Evolutionary conservation across 163 green algal genomes (phyloP).

Genomic region (Volvox carteri): DNA sequence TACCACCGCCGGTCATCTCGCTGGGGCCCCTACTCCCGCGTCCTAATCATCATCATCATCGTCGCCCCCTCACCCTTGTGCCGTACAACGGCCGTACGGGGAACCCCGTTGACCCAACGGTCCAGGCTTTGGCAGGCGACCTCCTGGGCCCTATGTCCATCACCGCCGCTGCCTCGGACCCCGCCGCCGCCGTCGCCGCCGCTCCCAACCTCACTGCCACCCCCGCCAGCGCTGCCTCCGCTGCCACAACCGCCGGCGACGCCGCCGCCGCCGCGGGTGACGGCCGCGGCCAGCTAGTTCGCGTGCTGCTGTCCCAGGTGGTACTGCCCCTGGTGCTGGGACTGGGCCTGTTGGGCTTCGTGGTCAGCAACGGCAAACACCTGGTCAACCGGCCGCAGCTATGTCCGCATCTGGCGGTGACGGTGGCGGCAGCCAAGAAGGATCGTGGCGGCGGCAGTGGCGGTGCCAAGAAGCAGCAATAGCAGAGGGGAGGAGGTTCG

Average conservation of each 20-base stretch:
- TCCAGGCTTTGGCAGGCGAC: slow-evolving; percentile 4
- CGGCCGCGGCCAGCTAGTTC: background rate
- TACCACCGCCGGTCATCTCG: too few species aligned
- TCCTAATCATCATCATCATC: too few species aligned
- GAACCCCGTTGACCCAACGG: too few species aligned
- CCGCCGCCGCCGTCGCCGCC: background rate
- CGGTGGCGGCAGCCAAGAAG: slow-evolving; percentile 52
- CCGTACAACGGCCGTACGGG: too few species aligned
- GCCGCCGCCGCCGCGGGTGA: background rate
- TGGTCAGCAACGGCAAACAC: slow-evolving; percentile 71
- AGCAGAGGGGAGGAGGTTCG: background rate
- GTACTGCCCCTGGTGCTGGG: slow-evolving; percentile 71
- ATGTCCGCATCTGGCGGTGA: slow-evolving; percentile 73
- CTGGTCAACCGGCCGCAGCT: slow-evolving; percentile 84
- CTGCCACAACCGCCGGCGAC: background rate
- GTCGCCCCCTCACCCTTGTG: too few species aligned
- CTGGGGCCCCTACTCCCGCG: too few species aligned
- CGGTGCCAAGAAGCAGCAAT: slow-evolving; percentile 27
- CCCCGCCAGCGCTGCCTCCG: background rate
- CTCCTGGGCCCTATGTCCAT: background rate
- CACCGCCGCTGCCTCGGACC: background rate
- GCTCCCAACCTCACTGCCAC: background rate
- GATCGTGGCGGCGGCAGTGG: too few species aligned
- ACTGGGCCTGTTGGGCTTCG: slow-evolving; percentile 63
- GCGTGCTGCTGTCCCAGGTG: slow-evolving; percentile 66